phyloP scores from a whole-genome alignment of 78 protist genomes.

The Trichosphaerium sp. region DNA sequence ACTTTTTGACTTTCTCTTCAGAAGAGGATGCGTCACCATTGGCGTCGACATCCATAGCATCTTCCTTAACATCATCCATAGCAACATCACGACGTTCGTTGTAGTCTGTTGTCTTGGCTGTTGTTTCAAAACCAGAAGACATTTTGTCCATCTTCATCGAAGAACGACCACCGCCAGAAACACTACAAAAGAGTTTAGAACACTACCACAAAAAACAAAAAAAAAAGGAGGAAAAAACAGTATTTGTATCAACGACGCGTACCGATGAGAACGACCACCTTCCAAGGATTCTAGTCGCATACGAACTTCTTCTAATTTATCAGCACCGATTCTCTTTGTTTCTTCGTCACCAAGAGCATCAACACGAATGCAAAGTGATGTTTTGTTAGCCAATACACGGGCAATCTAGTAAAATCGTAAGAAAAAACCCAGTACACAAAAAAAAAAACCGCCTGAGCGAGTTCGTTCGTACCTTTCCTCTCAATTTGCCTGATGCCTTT shows the following conservation, averaged over 20 bases:
- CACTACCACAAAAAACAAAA: not conserved
- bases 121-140: not conserved
- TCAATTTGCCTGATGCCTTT: conserved; percentile 87
- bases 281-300: conserved; percentile 61
- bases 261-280: conserved; percentile 27
- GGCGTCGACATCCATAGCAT: not conserved
- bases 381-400: conserved; percentile 91
- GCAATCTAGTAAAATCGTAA: conserved; percentile 46
- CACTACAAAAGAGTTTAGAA: not conserved
- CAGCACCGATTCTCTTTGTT: conserved; percentile 56
- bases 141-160: no score
- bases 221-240: not conserved
- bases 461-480: conserved; percentile 69
- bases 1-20: conserved; percentile 2
- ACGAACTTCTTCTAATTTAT: conserved; percentile 48
- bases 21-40: not conserved
- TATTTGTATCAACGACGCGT: not conserved
- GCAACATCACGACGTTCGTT: not conserved
- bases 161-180: conserved; percentile 1
- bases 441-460: not conserved
- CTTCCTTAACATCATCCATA: conserved; percentile 9
- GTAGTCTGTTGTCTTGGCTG: conserved; percentile 3
- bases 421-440: not conserved
- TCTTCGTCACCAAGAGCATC: conserved; percentile 90
- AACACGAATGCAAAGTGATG: conserved; percentile 85